A percentile compares a stretch with the other conserved stretches of the same genome.
phyloP scores from a whole-genome alignment of 208 protist species.

The Wallacemonas sp. region DNA sequence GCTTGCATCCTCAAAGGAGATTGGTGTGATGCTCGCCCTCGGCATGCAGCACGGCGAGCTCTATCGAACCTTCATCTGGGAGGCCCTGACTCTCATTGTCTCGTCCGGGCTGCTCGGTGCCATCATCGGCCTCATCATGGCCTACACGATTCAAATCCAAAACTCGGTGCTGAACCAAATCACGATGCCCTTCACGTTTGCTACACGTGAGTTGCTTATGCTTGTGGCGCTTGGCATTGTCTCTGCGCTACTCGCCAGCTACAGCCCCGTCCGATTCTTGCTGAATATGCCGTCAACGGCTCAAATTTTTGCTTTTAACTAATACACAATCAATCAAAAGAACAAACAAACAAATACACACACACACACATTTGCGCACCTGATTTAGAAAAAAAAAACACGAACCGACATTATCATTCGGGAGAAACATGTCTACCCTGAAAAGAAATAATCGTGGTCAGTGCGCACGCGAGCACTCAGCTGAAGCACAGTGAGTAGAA shows the following conservation, averaged over 20 bases:
- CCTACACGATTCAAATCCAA: slow-evolving; percentile 85
- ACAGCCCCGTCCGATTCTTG: slow-evolving; percentile 20
- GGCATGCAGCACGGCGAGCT: slow-evolving; percentile 55
- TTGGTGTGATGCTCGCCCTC: slow-evolving; percentile 86
- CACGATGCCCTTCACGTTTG: slow-evolving; percentile 85
- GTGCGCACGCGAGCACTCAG: no score
- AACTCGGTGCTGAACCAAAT: slow-evolving; percentile 82
- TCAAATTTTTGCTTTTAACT: background rate
- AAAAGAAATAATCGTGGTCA: no score
- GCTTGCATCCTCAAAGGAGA: slow-evolving; percentile 91
- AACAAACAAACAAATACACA: background rate
- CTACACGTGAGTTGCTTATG: slow-evolving; percentile 20
- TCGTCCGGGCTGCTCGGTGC: slow-evolving; percentile 82
- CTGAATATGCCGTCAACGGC: background rate
- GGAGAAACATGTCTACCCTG: no score
- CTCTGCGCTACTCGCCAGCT: slow-evolving; percentile 20
- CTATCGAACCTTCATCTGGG: slow-evolving; percentile 88
- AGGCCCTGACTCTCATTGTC: slow-evolving; percentile 89
- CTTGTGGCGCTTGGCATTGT: slow-evolving; percentile 13
- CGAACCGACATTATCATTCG: no score
- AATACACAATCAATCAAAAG: background rate
- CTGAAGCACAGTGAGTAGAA: no score
- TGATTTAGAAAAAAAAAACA: background rate
- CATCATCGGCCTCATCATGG: slow-evolving; percentile 69
- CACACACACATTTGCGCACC: background rate